Percentiles rank a stretch among this genome's conserved stretches.
phyloP scores from a whole-genome alignment of 306 rosid species.

The Cicer pinnatifidum region DNA sequence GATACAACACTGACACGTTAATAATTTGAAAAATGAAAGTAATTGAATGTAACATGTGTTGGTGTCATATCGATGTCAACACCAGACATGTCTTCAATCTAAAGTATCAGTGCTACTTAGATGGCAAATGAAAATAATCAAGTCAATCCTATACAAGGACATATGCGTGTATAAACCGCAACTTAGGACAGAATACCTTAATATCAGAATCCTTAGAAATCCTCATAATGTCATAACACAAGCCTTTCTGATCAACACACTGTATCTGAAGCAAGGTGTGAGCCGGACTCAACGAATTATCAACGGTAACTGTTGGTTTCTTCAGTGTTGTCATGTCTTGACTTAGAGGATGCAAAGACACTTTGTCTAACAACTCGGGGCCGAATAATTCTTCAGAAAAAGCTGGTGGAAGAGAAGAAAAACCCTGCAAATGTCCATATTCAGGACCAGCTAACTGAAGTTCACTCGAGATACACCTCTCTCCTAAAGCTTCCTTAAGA shows the following conservation, averaged over 20 bases:
- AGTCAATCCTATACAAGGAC: not conserved
- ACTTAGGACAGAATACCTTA: conserved; percentile 56
- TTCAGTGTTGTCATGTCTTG: conserved; percentile 50
- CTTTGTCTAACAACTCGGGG: conserved; percentile 57
- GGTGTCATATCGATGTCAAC: no score
- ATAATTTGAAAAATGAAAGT: no score
- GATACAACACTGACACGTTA: no score
- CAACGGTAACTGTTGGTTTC: conserved; percentile 63
- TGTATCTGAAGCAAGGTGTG: conserved; percentile 85
- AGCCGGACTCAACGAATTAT: conserved; percentile 70
- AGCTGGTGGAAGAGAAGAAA: conserved; percentile 72
- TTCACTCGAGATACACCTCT: conserved; percentile 71
- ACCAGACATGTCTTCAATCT: no score
- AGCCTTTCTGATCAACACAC: conserved; percentile 75
- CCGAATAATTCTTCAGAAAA: conserved; percentile 73
- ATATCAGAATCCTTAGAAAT: conserved; percentile 81
- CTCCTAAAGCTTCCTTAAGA: conserved; percentile 70
- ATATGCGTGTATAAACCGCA: conserved; percentile 7
- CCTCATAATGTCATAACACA: conserved; percentile 84
- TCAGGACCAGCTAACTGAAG: conserved; percentile 93
- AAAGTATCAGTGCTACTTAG: no score
- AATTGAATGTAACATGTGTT: no score
- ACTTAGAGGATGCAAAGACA: conserved; percentile 54
- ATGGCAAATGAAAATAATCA: no score
- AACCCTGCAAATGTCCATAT: conserved; percentile 67